Conservation (phyloP, 352 stramenopile species). For the Phytophthora pisi region DNA sequence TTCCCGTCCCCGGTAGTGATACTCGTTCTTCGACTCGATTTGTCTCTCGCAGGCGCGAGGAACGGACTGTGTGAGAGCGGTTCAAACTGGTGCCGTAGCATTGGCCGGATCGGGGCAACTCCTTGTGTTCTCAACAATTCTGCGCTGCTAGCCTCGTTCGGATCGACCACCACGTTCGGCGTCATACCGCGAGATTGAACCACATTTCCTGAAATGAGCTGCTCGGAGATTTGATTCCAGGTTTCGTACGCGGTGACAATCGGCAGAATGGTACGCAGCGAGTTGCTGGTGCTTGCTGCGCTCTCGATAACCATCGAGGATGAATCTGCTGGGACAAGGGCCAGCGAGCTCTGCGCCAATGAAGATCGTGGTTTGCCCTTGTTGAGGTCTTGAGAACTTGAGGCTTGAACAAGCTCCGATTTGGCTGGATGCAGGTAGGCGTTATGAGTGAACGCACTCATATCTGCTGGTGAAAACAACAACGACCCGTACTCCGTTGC, state of each 20-base stretch:
- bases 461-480: slow-evolving; percentile 66
- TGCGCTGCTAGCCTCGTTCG: slow-evolving; percentile 10
- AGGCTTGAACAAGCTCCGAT: slow-evolving; percentile 1
- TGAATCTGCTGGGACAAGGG: slow-evolving; percentile 1
- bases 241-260: slow-evolving; percentile 45
- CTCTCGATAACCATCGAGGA: not conserved
- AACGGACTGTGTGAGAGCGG: slow-evolving; percentile 43
- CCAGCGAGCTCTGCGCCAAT: not conserved
- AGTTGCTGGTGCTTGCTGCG: not conserved
- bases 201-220: slow-evolving; percentile 49
- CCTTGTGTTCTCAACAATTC: slow-evolving; percentile 2
- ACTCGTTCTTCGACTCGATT: slow-evolving; percentile 23
- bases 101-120: slow-evolving; percentile 31
- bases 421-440: slow-evolving; percentile 26
- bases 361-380: not conserved
- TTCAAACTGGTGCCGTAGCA: slow-evolving; percentile 53
- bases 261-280: slow-evolving; percentile 28
- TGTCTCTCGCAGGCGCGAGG: slow-evolving; percentile 29
- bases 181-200: slow-evolving; percentile 41
- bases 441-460: slow-evolving; percentile 66
- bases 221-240: slow-evolving; percentile 51
- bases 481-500: slow-evolving; percentile 57
- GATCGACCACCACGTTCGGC: slow-evolving; percentile 6
- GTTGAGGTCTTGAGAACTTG: slow-evolving; percentile 7
- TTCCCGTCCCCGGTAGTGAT: slow-evolving; percentile 26